Evolutionary conservation across 768 basidiomycete genomes (phyloP), one percentile per base, ranked within the genome.

Genomic region (Agaricus bisporus): DNA sequence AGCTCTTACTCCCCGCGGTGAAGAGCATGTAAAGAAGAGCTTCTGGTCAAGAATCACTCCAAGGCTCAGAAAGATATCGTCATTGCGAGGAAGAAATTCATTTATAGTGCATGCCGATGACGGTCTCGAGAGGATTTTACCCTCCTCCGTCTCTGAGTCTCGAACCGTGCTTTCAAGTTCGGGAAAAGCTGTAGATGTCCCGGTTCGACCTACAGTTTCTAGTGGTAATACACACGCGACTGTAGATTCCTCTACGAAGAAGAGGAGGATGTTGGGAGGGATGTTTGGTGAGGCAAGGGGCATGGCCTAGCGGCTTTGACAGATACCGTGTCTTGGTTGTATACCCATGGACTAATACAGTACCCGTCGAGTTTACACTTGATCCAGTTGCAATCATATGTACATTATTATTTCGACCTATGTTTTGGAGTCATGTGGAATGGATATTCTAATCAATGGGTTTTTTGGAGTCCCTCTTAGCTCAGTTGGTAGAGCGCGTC

Each of bases 401-500:
- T 22, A 22, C 22, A 22, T 22, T 22, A 7, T 32, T 32, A n/a
- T n/a, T 32, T 32, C 32, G 32, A 32, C 7, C 8, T 32, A 32
- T 7, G 8, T 11, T 7, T 32, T 32, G 1, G 32, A 1, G 32
- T 32, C 32, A 32, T 11, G 8, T 7, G 7, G 10, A 32, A 32
- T 32, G 11, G 11, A 11, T 3, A 32, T 6, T 7, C 10, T 32
- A 22, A 22, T 22, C 22, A 4, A 22, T 22, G 4, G 4, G 4
- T 2, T 22, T 22, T 22, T 22, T 41, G n/a, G 28, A 43, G 37
- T 71, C 73, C 74, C 69, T 71, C 75, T 75, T 76, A 77, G 75
- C 76, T 77, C 76, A 77, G 75, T 70, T 69, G 74, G 74, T 74
- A 75, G 73, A 76, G 74, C 75, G 76, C 76, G 72, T 77, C 74